Base-by-base conservation (phyloP, 225 moss, liverwort and hornwort genomes). In the Pseudisothecium myosuroides region DNA sequence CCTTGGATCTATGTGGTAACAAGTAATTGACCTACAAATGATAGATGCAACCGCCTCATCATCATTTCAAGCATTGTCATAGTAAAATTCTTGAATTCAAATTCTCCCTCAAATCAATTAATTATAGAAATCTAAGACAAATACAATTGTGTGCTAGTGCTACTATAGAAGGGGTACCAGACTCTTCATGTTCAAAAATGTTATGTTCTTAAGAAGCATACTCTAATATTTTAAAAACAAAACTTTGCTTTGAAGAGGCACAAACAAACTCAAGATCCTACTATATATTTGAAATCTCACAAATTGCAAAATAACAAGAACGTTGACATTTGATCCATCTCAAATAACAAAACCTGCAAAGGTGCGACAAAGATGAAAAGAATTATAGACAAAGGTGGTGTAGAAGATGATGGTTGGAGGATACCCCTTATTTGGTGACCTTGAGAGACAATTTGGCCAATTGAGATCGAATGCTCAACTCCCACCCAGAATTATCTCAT, bases 311-410 rank as follows among this genome's bases (percentile, higher is more conserved):
- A 68, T 5, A 68, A n/a, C 2, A 23, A 1, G 37, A 68, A n/a
- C 1, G 0, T n/a, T 2, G 4, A 67, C 20, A 67, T 20, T 9
- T 2, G 0, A 66, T 66, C 10, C 5, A 0, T 21, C 21, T 21
- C 37, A 67, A 37, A 67, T 37, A n/a, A 37, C 20, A 21, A 65
- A 34, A 21, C 12, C 0, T 68, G 3, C 36, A 66, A 37, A 66
- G 6, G 6, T 11, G 6, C 2, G 5, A 11, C 3, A 3, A 66
- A 37, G 37, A 66, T 66, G 37, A 66, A 66, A 66, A 1, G 2
- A 66, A 65, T 18, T 34, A 37, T 20, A 37, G 37, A 37, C 37
- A 66, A 66, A 17, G 13, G 65, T 65, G 34, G 17, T 1, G 1
- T 65, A 5, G 31, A 34, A 34, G 34, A 17, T 64, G 5, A 65